Conservation (phyloP, 2,329 filamentous ascomycete species). For the Claviceps citrina region DNA sequence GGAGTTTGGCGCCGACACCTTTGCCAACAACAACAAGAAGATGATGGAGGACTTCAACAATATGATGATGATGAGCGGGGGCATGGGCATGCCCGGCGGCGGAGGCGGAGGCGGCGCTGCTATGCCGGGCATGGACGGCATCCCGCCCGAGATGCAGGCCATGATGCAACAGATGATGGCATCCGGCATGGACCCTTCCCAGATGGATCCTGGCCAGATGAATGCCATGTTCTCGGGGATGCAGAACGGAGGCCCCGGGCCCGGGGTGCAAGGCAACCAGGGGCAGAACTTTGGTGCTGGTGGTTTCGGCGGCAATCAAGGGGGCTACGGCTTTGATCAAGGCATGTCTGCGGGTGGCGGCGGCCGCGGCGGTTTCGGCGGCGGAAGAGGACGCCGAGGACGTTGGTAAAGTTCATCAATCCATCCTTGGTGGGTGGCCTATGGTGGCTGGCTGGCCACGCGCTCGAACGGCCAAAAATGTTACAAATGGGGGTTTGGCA, state of each 20-base stretch:
- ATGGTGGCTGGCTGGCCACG: too few relatives aligned
- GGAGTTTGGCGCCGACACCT: conserved; percentile 54
- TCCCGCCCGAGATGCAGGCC: conserved; percentile 49
- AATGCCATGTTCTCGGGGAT: conserved; percentile 45
- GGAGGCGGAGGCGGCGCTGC: conserved; percentile 19
- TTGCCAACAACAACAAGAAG: conserved; percentile 57
- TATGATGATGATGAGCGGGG: conserved; percentile 52
- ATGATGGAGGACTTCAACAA: conserved; percentile 55
- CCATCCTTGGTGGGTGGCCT: too few relatives aligned
- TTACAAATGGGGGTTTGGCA: too few relatives aligned
- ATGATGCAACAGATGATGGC: conserved; percentile 61
- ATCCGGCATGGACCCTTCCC: conserved; percentile 46
- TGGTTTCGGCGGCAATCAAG: conserved; percentile 37
- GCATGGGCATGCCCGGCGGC: conserved; percentile 28
- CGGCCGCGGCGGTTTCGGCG: conserved; percentile 16
- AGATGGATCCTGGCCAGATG: conserved; percentile 47
- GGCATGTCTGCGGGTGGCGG: conserved; percentile 27
- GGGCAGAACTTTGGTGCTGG: conserved; percentile 35
- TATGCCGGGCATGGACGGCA: conserved; percentile 46
- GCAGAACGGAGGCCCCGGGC: conserved; percentile 31
- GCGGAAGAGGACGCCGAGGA: conserved; percentile 18
- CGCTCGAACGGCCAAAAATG: too few relatives aligned
- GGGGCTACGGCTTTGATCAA: conserved; percentile 35
- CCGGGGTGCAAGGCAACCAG: conserved; percentile 32
- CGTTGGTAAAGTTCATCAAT: too few relatives aligned